Percentiles rank a stretch among this genome's conserved stretches.
These are phyloP conservation scores for Blastobotrys persicus DNA, from an alignment of 1,139 yeast species.

Conservation along the genomic window DNA sequence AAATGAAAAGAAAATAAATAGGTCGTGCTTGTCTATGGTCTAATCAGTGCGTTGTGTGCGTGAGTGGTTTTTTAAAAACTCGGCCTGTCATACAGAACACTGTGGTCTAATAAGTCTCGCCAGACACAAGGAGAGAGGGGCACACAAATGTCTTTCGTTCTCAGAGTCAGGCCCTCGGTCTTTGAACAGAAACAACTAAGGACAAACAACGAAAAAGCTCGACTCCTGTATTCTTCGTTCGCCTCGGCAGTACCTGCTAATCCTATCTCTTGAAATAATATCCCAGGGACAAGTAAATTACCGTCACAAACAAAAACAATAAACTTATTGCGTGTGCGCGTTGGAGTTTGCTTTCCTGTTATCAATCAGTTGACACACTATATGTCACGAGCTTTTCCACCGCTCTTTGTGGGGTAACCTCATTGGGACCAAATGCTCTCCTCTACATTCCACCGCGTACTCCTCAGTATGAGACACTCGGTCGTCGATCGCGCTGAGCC, in stretches of 20 bases:
- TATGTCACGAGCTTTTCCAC: conserved; percentile 6
- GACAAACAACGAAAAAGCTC: background rate
- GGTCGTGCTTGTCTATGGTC: background rate
- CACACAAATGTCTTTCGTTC: background rate
- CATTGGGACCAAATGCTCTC: conserved; percentile 8
- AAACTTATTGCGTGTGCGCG: background rate
- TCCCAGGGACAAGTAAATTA: background rate
- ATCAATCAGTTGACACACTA: conserved; percentile 1
- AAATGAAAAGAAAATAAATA: too few species aligned
- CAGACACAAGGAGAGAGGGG: background rate
- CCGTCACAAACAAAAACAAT: background rate
- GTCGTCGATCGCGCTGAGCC: too few species aligned
- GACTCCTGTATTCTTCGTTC: too few species aligned
- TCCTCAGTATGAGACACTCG: conserved; percentile 1
- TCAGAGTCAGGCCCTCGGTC: background rate
- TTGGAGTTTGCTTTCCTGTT: background rate
- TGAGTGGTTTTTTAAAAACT: too few species aligned
- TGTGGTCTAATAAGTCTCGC: background rate
- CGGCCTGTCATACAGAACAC: background rate
- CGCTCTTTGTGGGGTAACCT: conserved; percentile 7
- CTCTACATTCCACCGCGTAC: background rate
- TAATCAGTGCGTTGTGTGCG: background rate
- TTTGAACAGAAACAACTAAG: background rate
- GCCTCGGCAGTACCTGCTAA: background rate
- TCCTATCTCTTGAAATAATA: background rate